Evolutionary conservation across 2,329 filamentous ascomycete species (phyloP).

Genomic region (Penicillium glabrum): DNA sequence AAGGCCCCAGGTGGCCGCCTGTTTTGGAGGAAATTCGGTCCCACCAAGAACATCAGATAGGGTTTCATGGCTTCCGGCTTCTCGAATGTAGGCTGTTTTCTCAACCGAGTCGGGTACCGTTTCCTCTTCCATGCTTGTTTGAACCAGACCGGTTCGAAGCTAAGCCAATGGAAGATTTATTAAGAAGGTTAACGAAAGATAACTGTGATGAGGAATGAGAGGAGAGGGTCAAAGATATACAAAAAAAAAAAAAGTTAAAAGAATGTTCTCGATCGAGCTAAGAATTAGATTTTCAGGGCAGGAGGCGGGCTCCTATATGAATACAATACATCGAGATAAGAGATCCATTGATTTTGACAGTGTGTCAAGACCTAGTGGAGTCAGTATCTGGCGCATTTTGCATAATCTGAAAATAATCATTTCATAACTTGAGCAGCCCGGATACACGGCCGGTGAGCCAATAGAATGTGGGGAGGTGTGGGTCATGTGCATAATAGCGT

Average conservation of each 20-base stretch:
- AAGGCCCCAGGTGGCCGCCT: not conserved
- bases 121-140: not conserved
- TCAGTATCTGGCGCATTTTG: not conserved
- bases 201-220: not conserved
- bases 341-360: not conserved
- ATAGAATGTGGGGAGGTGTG: not conserved
- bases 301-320: not conserved
- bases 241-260: not conserved
- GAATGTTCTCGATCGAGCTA: not conserved
- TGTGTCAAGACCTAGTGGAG: not conserved
- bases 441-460: not conserved
- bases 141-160: not conserved
- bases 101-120: not conserved
- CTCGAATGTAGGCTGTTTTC: not conserved
- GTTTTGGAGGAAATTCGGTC: not conserved
- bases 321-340: not conserved
- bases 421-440: not conserved
- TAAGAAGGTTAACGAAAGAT: not conserved
- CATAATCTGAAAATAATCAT: not conserved
- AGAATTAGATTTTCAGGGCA: not conserved
- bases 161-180: not conserved
- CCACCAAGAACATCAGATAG: not conserved
- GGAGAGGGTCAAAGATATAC: not conserved
- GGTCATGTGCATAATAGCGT: not conserved
- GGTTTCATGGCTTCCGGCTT: not conserved